phyloP scores from a whole-genome alignment of 768 basidiomycete genomes.

The Boletus tomentosulus region DNA sequence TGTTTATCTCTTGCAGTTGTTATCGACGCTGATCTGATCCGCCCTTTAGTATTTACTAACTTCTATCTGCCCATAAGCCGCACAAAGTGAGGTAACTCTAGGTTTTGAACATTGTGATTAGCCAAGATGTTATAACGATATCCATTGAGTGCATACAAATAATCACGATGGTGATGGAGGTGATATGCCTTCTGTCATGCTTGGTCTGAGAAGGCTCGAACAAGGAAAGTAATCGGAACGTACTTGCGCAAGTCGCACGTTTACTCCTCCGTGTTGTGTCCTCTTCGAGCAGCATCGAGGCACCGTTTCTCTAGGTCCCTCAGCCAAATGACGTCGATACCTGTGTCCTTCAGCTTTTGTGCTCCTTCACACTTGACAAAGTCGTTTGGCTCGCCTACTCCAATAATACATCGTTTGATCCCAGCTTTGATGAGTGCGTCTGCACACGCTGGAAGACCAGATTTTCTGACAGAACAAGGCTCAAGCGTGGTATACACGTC shows the following conservation, averaged over 20 bases:
- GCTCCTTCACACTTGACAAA: constrained; percentile 94
- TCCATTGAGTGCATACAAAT: constrained; percentile 17
- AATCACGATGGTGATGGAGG: constrained; percentile 4
- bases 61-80: too few relatives aligned
- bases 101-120: too few relatives aligned
- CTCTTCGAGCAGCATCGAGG: constrained; percentile 70
- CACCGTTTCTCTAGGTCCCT: constrained; percentile 75
- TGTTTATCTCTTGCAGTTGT: too few relatives aligned
- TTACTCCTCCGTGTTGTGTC: constrained; percentile 27
- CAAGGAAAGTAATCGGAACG: neutral
- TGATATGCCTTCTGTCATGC: constrained; percentile 7
- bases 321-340: constrained; percentile 73
- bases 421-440: constrained; percentile 72
- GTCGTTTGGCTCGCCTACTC: constrained; percentile 87
- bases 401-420: constrained; percentile 78
- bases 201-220: neutral
- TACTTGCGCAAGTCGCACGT: constrained; percentile 1
- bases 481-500: constrained; percentile 96
- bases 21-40: too few relatives aligned
- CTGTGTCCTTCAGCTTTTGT: constrained; percentile 60
- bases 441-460: constrained; percentile 82
- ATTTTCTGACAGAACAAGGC: constrained; percentile 88
- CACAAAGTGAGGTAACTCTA: too few relatives aligned
- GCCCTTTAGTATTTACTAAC: too few relatives aligned
- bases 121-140: constrained; percentile 7